These are phyloP conservation scores for Ajuga chamaepitys DNA, from an alignment of 257 asterid species.

Conservation along the genomic window DNA sequence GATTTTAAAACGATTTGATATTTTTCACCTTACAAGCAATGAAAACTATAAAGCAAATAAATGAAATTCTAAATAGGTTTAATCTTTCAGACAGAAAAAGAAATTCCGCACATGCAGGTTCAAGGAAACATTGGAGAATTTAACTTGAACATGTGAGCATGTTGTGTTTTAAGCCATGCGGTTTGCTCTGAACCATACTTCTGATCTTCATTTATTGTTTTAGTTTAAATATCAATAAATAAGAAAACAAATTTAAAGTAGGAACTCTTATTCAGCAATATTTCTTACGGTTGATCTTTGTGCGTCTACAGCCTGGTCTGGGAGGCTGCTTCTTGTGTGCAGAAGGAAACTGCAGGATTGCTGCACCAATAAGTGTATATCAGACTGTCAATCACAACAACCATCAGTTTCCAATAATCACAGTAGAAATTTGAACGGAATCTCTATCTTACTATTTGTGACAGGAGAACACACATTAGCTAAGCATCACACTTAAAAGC, in stretches of 20 bases:
- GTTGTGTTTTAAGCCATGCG: conserved; percentile 1
- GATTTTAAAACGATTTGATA: not conserved
- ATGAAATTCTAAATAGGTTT: not conserved
- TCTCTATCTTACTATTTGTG: conserved; percentile 5
- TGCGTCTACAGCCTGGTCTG: conserved; percentile 76
- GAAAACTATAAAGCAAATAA: conserved; percentile 10
- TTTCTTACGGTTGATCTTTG: conserved; percentile 75
- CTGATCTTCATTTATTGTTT: not conserved
- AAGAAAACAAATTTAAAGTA: conserved; percentile 4
- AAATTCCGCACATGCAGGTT: not conserved
- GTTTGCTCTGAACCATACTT: not conserved
- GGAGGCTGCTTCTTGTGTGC: conserved; percentile 76
- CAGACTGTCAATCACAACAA: conserved; percentile 29
- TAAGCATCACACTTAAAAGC: not conserved
- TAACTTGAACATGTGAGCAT: conserved; percentile 4
- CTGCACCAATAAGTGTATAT: conserved; percentile 48
- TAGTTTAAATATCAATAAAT: conserved; percentile 6
- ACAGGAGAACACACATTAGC: not conserved
- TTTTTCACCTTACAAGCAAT: conserved; percentile 7
- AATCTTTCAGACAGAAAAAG: conserved; percentile 10
- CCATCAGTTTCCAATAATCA: conserved; percentile 5
- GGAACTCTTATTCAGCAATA: not conserved
- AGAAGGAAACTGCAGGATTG: conserved; percentile 89
- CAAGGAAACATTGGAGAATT: not conserved
- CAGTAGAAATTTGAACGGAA: conserved; percentile 5